Percentiles rank a stretch among this genome's conserved stretches.
Evolutionary conservation across 352 stramenopile genomes (phyloP).

Genomic region (Globisporangium megalacanthum): DNA sequence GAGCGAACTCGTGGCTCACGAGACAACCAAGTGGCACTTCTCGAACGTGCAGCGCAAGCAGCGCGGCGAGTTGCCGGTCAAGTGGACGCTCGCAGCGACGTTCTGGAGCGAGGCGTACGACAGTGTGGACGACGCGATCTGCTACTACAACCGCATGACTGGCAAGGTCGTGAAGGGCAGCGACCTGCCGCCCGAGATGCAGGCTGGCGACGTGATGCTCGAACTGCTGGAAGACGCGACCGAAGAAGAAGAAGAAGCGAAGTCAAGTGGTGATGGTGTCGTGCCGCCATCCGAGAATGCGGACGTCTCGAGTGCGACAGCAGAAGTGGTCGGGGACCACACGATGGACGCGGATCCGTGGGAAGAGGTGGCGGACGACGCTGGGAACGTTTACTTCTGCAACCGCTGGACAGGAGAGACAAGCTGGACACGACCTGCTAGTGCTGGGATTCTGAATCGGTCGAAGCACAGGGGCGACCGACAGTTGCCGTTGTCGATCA

Average conservation of each 20-base stretch:
- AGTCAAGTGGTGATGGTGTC: conserved; percentile 36
- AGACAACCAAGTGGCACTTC: conserved; percentile 76
- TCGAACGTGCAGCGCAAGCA: conserved; percentile 53
- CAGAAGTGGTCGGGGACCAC: background rate
- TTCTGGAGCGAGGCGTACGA: conserved; percentile 78
- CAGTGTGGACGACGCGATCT: conserved; percentile 47
- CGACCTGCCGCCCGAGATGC: conserved; percentile 53
- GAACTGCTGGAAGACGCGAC: conserved; percentile 54
- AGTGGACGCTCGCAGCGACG: conserved; percentile 53
- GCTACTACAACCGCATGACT: conserved; percentile 72
- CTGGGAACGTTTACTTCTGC: conserved; percentile 71
- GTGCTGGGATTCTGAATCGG: background rate
- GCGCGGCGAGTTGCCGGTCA: conserved; percentile 26
- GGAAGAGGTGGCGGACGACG: conserved; percentile 69
- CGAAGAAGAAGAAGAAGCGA: conserved; percentile 9
- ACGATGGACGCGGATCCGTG: conserved; percentile 19
- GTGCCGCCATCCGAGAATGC: no score
- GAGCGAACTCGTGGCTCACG: conserved; percentile 49
- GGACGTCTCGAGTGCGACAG: background rate
- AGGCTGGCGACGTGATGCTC: conserved; percentile 63
- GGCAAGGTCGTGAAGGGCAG: conserved; percentile 44
- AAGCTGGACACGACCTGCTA: conserved; percentile 52
- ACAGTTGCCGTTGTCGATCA: no score
- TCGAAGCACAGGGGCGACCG: no score
- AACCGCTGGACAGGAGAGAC: conserved; percentile 49